phyloP scores from a whole-genome alignment of 148 eudicot species.

The Persicaria maculosa region DNA sequence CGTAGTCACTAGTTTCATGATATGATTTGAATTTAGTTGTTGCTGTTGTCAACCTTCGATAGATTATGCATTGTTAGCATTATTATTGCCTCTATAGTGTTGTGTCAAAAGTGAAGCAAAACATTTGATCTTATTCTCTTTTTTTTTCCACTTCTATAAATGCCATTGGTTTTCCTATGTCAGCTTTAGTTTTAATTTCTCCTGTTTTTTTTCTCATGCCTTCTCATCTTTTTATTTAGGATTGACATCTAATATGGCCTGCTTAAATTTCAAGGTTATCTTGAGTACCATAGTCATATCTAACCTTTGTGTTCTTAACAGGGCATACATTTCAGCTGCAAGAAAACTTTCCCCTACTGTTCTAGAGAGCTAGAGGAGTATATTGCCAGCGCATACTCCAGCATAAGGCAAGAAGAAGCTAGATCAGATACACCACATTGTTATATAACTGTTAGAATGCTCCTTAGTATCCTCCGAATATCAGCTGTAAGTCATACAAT shows the following conservation, averaged over 20 bases:
- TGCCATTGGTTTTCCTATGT: not conserved
- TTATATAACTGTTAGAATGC: slow-evolving; percentile 87
- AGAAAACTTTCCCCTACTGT: slow-evolving; percentile 75
- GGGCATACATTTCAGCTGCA: slow-evolving; percentile 95
- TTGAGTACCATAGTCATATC: not conserved
- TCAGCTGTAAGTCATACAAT: slow-evolving; percentile 70
- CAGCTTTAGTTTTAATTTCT: not conserved
- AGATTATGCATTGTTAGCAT: too few species aligned
- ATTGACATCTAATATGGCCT: not conserved
- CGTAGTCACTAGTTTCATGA: too few species aligned
- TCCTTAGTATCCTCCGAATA: slow-evolving; percentile 93
- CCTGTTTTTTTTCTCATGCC: not conserved
- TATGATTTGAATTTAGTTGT: too few species aligned
- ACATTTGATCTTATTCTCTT: too few species aligned
- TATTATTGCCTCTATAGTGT: too few species aligned
- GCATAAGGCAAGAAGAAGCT: slow-evolving; percentile 93
- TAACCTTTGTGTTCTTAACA: slow-evolving; percentile 21
- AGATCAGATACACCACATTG: slow-evolving; percentile 85
- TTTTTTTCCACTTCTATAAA: not conserved
- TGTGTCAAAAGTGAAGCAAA: too few species aligned
- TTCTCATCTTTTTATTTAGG: not conserved
- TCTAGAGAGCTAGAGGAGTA: slow-evolving; percentile 91
- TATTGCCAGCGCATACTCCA: slow-evolving; percentile 90
- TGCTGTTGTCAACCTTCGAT: too few species aligned
- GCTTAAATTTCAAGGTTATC: not conserved